Conservation (phyloP, 805 yeast species). For the Candida koratica region DNA sequence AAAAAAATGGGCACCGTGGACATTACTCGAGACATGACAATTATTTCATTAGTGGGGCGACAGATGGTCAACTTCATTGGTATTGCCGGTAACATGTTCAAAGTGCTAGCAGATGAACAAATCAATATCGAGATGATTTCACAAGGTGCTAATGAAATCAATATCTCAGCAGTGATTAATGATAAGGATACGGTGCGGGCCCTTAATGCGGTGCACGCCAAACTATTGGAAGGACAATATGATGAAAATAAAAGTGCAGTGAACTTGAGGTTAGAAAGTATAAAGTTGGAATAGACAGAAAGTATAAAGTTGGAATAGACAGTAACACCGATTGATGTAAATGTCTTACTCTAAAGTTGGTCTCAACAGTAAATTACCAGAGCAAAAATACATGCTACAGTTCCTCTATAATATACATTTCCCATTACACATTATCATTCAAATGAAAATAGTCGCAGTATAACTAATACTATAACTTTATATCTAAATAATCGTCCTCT, state of each 20-base stretch:
- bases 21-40: conserved; percentile 80
- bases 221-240: conserved; percentile 50
- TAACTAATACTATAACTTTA: conserved; percentile 2
- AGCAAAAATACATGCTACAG: background rate
- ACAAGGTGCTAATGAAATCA: conserved; percentile 97
- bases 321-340: no score
- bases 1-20: conserved; percentile 84
- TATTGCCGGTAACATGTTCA: conserved; percentile 95
- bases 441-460: background rate
- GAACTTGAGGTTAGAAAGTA: conserved; percentile 26
- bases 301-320: no score
- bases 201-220: conserved; percentile 77
- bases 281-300: conserved; percentile 3
- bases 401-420: conserved; percentile 10
- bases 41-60: conserved; percentile 91
- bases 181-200: conserved; percentile 82
- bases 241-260: conserved; percentile 27
- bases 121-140: conserved; percentile 97
- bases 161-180: conserved; percentile 91
- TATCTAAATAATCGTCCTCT: conserved; percentile 9
- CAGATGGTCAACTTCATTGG: conserved; percentile 97
- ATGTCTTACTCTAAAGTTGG: no score
- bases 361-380: no score
- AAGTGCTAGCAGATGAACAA: conserved; percentile 84
- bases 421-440: conserved; percentile 9